Percentiles rank a stretch among this genome's conserved stretches.
Conservation (phyloP, 2,329 filamentous ascomycete species). For the Coleophoma crateriformis region DNA sequence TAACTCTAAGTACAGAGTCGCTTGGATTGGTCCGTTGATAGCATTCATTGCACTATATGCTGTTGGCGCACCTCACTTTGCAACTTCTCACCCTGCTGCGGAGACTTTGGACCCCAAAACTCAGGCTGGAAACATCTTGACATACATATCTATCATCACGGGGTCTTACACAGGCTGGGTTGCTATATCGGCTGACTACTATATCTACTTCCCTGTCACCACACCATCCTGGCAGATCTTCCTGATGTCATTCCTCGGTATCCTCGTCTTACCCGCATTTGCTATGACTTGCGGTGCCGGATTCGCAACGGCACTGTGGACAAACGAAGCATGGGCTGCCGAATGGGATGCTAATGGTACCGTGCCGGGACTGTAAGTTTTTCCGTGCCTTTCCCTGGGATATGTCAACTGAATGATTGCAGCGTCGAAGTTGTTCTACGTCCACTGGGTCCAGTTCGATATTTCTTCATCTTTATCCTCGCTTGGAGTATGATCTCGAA, state of each 20-base stretch:
- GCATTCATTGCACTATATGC: slow-evolving; percentile 1
- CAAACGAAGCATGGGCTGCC: slow-evolving; percentile 2
- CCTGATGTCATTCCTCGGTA: slow-evolving; percentile 38
- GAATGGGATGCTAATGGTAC: slow-evolving; percentile 2
- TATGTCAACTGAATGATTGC: background rate
- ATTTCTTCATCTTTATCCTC: slow-evolving; percentile 7
- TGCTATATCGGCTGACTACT: slow-evolving; percentile 37
- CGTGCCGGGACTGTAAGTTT: background rate
- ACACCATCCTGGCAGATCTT: slow-evolving; percentile 41
- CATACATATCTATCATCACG: slow-evolving; percentile 38
- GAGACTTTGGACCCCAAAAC: background rate
- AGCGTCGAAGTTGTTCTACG: slow-evolving; percentile 2
- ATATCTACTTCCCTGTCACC: slow-evolving; percentile 39
- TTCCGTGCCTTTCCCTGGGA: background rate
- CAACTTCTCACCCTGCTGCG: background rate
- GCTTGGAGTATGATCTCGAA: slow-evolving; percentile 6
- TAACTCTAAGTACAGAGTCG: background rate
- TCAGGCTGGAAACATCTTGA: slow-evolving; percentile 33
- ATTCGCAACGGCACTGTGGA: slow-evolving; percentile 4
- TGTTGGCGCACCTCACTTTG: background rate
- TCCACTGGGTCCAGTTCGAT: slow-evolving; percentile 3
- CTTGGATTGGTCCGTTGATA: slow-evolving; percentile 1
- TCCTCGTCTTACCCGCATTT: slow-evolving; percentile 3
- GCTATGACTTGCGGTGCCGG: slow-evolving; percentile 8
- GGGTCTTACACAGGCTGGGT: slow-evolving; percentile 42